A percentile compares a stretch with the other conserved stretches of the same genome.
These are phyloP conservation scores for Lentinula guzmanii DNA, from an alignment of 768 basidiomycete genomes.

Conservation along the genomic window DNA sequence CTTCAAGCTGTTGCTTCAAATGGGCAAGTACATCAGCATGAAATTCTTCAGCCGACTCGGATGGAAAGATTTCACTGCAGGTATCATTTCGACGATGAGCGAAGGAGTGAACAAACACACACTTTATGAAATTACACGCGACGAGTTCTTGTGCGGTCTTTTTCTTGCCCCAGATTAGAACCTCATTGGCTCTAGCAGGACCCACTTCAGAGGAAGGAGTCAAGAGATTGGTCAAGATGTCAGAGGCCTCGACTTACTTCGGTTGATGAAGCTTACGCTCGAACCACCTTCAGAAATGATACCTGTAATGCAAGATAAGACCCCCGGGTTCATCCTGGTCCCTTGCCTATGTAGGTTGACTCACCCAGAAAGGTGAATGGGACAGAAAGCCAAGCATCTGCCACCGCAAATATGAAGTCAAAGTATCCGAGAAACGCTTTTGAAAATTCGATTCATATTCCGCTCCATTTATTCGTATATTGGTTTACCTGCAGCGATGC, in stretches of 20 bases:
- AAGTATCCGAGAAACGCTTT: slow-evolving; percentile 65
- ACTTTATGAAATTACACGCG: slow-evolving; percentile 64
- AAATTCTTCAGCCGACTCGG: slow-evolving; percentile 45
- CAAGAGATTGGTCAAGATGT: neutral
- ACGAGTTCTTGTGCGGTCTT: slow-evolving; percentile 52
- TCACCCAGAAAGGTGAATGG: slow-evolving; percentile 65
- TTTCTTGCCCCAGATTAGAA: slow-evolving; percentile 65
- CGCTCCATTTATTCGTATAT: neutral
- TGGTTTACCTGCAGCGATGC: slow-evolving; percentile 55
- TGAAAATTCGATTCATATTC: neutral
- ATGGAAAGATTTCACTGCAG: slow-evolving; percentile 52
- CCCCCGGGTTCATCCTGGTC: neutral
- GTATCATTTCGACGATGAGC: too few species aligned
- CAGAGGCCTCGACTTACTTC: slow-evolving; percentile 36
- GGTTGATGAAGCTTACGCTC: slow-evolving; percentile 62
- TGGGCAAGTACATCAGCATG: slow-evolving; percentile 44
- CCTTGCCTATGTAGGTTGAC: slow-evolving; percentile 6
- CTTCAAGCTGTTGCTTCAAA: slow-evolving; percentile 47
- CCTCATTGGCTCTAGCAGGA: slow-evolving; percentile 63
- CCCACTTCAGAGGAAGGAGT: slow-evolving; percentile 42
- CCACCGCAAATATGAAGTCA: slow-evolving; percentile 67
- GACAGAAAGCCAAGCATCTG: slow-evolving; percentile 53
- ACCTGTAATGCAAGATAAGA: slow-evolving; percentile 27
- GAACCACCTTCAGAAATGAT: slow-evolving; percentile 65
- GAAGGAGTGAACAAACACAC: slow-evolving; percentile 7